Evolutionary conservation across 805 yeast genomes (phyloP).

Genomic region (Kluyveromyces dobzhanskii): DNA sequence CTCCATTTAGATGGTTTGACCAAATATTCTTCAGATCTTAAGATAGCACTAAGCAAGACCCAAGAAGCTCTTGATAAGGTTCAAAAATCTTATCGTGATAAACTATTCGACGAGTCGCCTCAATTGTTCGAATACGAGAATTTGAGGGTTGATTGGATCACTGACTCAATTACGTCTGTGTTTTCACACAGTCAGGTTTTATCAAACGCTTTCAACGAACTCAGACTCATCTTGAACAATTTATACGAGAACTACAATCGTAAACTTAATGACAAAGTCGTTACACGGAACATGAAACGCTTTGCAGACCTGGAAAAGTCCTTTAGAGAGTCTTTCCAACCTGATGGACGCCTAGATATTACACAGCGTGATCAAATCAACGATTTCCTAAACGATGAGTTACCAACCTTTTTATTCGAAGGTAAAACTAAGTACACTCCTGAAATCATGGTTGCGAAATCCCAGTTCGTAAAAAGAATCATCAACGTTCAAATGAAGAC

Average conservation of each 20-base stretch:
- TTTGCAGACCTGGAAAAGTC: slow-evolving; percentile 35
- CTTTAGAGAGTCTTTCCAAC: slow-evolving; percentile 13
- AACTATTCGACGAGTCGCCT: slow-evolving; percentile 17
- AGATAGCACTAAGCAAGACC: neutral
- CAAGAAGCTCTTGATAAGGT: slow-evolving; percentile 18
- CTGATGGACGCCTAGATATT: slow-evolving; percentile 16
- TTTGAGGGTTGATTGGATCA: slow-evolving; percentile 10
- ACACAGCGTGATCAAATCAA: slow-evolving; percentile 20
- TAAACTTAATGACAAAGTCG: slow-evolving; percentile 81
- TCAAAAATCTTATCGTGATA: slow-evolving; percentile 11
- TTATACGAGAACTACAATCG: slow-evolving; percentile 62
- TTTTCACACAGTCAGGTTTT: slow-evolving; percentile 14
- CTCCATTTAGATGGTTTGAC: neutral
- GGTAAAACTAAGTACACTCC: slow-evolving; percentile 17
- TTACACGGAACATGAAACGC: slow-evolving; percentile 57
- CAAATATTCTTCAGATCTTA: neutral
- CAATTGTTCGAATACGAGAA: slow-evolving; percentile 17
- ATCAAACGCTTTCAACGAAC: slow-evolving; percentile 16
- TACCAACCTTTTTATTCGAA: slow-evolving; percentile 19
- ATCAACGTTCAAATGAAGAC: slow-evolving; percentile 18
- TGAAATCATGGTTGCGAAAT: slow-evolving; percentile 20
- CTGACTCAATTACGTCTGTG: slow-evolving; percentile 8
- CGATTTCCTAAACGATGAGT: slow-evolving; percentile 19
- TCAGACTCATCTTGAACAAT: slow-evolving; percentile 34
- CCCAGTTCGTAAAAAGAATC: slow-evolving; percentile 19